phyloP scores from a whole-genome alignment of 1,139 yeast genomes.

The Taphrina flavorubra region DNA sequence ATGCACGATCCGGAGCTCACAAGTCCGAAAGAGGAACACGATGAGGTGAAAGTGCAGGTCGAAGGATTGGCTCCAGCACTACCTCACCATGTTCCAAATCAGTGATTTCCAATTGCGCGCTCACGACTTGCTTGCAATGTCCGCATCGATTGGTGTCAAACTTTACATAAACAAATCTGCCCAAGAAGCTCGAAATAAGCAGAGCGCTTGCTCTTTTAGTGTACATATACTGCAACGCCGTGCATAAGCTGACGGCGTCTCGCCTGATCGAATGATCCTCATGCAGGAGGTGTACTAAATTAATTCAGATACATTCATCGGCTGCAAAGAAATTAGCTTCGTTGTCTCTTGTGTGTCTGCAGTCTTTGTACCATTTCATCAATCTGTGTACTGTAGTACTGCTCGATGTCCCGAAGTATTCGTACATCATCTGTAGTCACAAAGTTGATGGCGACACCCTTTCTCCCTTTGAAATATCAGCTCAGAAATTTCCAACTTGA shows the following conservation, averaged over 20 bases:
- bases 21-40: not conserved
- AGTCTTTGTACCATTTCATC: conserved; percentile 68
- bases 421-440: conserved; percentile 90
- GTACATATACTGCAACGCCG: conserved; percentile 9
- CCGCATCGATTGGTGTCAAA: not conserved
- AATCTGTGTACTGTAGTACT: conserved; percentile 96
- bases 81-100: conserved; percentile 8
- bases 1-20: conserved; percentile 1
- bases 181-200: conserved; percentile 1
- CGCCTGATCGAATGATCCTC: not conserved
- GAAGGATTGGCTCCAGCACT: conserved; percentile 29
- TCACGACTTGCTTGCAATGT: not conserved
- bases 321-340: conserved; percentile 6
- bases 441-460: conserved; percentile 99
- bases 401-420: conserved; percentile 96
- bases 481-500: not conserved
- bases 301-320: conserved; percentile 25
- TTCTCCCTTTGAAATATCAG: conserved; percentile 63
- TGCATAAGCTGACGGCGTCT: not conserved
- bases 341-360: too few species aligned
- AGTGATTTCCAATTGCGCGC: not conserved
- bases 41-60: conserved; percentile 9
- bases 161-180: not conserved
- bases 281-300: conserved; percentile 13
- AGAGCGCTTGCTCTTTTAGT: conserved; percentile 8